A percentile compares a stretch with the other conserved stretches of the same genome.
Conservation (phyloP, 2,329 filamentous ascomycete genomes). For the Neonectria magnoliae region DNA sequence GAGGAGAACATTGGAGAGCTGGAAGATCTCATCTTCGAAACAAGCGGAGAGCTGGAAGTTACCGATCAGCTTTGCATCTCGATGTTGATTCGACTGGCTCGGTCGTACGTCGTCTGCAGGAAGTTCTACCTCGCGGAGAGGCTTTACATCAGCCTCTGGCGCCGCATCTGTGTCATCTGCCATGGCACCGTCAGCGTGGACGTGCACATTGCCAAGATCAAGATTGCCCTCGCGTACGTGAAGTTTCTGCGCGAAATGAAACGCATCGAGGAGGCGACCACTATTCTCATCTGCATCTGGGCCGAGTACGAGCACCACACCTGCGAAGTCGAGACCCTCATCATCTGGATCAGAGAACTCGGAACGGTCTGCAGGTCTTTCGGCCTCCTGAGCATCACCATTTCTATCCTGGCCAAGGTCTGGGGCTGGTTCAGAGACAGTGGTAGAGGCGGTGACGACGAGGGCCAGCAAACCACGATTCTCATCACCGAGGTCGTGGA, state of each 20-base stretch:
- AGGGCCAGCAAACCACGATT: slow-evolving; percentile 46
- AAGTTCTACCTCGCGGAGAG: slow-evolving; percentile 50
- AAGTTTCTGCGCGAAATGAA: slow-evolving; percentile 46
- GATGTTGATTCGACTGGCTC: slow-evolving; percentile 49
- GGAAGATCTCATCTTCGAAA: slow-evolving; percentile 49
- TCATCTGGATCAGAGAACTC: slow-evolving; percentile 50
- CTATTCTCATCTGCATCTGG: slow-evolving; percentile 53
- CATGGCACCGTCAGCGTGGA: slow-evolving; percentile 44
- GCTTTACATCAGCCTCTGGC: slow-evolving; percentile 53
- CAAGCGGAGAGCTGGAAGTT: slow-evolving; percentile 47
- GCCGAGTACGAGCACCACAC: slow-evolving; percentile 51
- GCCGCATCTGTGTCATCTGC: slow-evolving; percentile 48
- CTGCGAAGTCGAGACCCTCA: slow-evolving; percentile 46
- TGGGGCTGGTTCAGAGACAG: slow-evolving; percentile 52
- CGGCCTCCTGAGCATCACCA: slow-evolving; percentile 47
- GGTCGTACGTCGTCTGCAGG: slow-evolving; percentile 46
- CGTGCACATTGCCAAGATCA: slow-evolving; percentile 50
- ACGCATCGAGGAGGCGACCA: slow-evolving; percentile 50
- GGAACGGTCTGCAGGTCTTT: slow-evolving; percentile 46
- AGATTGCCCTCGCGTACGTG: slow-evolving; percentile 51
- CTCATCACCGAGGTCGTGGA: slow-evolving; percentile 53
- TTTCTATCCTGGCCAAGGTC: slow-evolving; percentile 49
- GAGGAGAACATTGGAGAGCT: slow-evolving; percentile 44
- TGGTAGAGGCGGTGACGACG: slow-evolving; percentile 45
- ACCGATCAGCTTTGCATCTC: slow-evolving; percentile 47